phyloP scores from a whole-genome alignment of 2,329 filamentous ascomycete species.

The Ramichloridium luteum region DNA sequence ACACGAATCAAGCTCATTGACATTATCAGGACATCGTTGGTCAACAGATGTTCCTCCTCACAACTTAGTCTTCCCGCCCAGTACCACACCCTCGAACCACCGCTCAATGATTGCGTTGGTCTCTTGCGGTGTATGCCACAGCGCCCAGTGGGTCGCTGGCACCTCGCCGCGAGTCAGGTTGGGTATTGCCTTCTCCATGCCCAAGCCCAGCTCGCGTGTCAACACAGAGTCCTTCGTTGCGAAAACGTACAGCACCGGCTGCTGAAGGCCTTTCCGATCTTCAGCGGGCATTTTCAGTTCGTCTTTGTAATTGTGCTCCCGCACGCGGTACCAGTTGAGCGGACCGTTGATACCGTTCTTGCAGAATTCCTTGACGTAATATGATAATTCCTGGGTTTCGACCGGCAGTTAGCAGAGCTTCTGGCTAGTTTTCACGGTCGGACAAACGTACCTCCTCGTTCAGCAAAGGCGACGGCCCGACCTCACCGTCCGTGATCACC shows the following conservation, averaged over 20 bases:
- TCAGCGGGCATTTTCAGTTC: constrained; percentile 37
- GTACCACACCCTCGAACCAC: constrained; percentile 52
- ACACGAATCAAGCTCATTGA: constrained; percentile 1
- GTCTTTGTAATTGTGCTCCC: constrained; percentile 62
- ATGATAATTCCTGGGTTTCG: constrained; percentile 50
- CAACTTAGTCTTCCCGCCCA: constrained; percentile 34
- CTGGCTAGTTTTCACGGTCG: neutral
- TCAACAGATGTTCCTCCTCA: too few relatives aligned
- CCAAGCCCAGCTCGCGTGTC: constrained; percentile 54
- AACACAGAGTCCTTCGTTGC: constrained; percentile 61
- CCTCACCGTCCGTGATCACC: constrained; percentile 34
- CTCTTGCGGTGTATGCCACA: constrained; percentile 59
- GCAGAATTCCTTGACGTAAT: constrained; percentile 62
- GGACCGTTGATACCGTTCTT: constrained; percentile 65
- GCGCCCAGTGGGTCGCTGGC: constrained; percentile 65
- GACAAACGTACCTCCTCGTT: constrained; percentile 40
- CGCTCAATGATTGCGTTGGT: constrained; percentile 56
- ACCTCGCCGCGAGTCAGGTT: constrained; percentile 56
- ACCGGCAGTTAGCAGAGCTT: constrained; percentile 2
- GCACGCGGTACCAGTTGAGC: constrained; percentile 57
- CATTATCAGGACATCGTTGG: too few relatives aligned
- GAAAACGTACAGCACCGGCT: constrained; percentile 59
- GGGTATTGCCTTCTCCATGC: constrained; percentile 58
- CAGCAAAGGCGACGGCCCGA: constrained; percentile 49
- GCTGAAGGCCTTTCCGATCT: constrained; percentile 13